Evolutionary conservation across 768 basidiomycete genomes (phyloP), one percentile per base, ranked within the genome.

Genomic region (Phanerochaete sordida): DNA sequence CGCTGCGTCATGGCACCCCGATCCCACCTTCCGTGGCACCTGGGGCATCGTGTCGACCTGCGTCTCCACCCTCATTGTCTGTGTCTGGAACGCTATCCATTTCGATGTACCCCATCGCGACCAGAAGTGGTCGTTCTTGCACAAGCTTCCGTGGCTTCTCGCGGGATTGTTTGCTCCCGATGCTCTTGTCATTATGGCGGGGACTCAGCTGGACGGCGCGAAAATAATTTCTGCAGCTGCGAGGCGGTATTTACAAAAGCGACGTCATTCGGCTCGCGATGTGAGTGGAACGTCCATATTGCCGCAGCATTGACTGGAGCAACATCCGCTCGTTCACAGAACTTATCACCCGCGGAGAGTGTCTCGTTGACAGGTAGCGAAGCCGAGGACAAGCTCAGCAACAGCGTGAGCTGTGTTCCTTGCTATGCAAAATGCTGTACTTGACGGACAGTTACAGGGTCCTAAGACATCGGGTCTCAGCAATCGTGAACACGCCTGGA

Each of bases 51-150:
- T 65, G 26, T 39, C 48, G n/a, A 44, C 46, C 24, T 65, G 64
- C 54, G 6, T 62, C 35, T 31, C 44, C 27, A 62, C 61, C 5
- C 57, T 65, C 28, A 11, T 52, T 12, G 39, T 65, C 30, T 62
- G 61, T 56, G 49, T 62, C 3, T 65, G 61, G 64, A 56, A 35
- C 16, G 61, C 64, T 2, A 49, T 65, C 0, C 61, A 60, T 28
- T 27, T 55, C 28, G 58, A 57, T 30, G 45, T 65, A 1, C 46
- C 61, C 6, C 13, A 9, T 12, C 47, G 47, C 5, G 6, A 19
- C 8, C 12, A 43, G 28, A 43, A 4, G 19, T 43, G 8, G 39
- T 43, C 39, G 8, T 7, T 7, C 47, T 6, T 1, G 12, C 13
- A 31, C 13, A 59, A 57, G 24, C 1, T 62, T 15, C 12, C 39